These are phyloP conservation scores for Aristolochia contorta DNA, from an alignment of 164 flowering plant genomes.

Conservation along the genomic window DNA sequence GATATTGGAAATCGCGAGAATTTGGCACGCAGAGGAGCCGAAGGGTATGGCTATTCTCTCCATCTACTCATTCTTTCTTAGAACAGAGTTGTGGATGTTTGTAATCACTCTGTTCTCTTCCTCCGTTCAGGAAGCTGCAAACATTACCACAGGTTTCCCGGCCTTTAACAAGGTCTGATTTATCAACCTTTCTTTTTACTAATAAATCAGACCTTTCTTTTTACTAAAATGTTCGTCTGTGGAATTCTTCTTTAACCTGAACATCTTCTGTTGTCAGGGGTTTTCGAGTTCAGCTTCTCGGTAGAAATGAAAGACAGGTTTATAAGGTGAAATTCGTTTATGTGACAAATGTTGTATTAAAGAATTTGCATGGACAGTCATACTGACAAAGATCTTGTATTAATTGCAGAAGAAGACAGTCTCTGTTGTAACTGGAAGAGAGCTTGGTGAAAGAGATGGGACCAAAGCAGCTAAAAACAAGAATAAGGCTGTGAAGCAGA, in stretches of 20 bases:
- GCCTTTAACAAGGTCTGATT: conserved; percentile 1
- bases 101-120: neutral
- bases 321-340: too few species aligned
- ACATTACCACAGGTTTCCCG: neutral
- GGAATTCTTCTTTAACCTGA: too few species aligned
- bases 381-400: neutral
- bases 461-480: conserved; percentile 25
- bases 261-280: too few species aligned
- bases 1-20: conserved; percentile 74
- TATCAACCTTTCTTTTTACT: too few species aligned
- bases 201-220: too few species aligned
- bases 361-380: neutral
- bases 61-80: neutral
- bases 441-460: conserved; percentile 25
- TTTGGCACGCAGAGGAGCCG: conserved; percentile 23
- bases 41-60: conserved; percentile 2
- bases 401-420: neutral
- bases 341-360: too few species aligned
- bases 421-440: conserved; percentile 31
- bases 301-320: too few species aligned
- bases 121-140: conserved; percentile 3
- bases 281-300: too few species aligned
- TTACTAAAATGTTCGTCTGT: too few species aligned
- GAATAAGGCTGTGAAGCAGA: conserved; percentile 16
- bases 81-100: too few species aligned